These are phyloP conservation scores for Russula sp. DNA, from an alignment of 768 basidiomycete species.

Conservation along the genomic window DNA sequence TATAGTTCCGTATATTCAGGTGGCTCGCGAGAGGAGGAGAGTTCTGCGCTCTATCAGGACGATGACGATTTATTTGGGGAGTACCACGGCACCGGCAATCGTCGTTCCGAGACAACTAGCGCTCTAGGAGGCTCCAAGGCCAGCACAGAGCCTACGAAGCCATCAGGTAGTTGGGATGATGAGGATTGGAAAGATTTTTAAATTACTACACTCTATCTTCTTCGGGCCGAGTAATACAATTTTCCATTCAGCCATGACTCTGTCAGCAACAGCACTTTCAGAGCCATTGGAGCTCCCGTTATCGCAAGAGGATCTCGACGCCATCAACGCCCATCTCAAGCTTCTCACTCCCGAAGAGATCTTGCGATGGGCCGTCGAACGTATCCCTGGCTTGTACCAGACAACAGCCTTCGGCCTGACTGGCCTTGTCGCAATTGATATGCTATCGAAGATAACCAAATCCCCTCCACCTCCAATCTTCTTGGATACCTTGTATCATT, in stretches of 20 bases:
- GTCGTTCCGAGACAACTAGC: not conserved
- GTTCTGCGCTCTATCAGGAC: slow-evolving; percentile 55
- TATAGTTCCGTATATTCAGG: slow-evolving; percentile 41
- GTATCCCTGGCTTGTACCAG: slow-evolving; percentile 80
- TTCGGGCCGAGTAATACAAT: slow-evolving; percentile 9
- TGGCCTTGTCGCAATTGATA: slow-evolving; percentile 89
- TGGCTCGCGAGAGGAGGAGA: slow-evolving; percentile 54
- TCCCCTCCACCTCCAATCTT: slow-evolving; percentile 85
- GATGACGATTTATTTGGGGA: slow-evolving; percentile 51
- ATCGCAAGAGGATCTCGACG: slow-evolving; percentile 52
- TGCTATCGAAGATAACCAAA: slow-evolving; percentile 80
- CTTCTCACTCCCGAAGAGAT: slow-evolving; percentile 78
- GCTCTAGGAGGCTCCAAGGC: not conserved
- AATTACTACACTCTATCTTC: not conserved
- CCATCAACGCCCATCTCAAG: slow-evolving; percentile 73
- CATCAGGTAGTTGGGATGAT: slow-evolving; percentile 44
- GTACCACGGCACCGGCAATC: slow-evolving; percentile 16
- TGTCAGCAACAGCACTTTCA: slow-evolving; percentile 36
- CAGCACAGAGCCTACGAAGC: slow-evolving; percentile 33
- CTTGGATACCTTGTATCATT: slow-evolving; percentile 95
- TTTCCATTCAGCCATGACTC: slow-evolving; percentile 2
- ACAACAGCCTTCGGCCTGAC: slow-evolving; percentile 97
- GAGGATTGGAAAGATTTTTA: slow-evolving; percentile 53
- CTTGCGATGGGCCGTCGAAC: slow-evolving; percentile 76
- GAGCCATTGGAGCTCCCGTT: slow-evolving; percentile 57